Percentiles rank a stretch among this genome's conserved stretches.
phyloP scores from a whole-genome alignment of 2,329 filamentous ascomycete genomes.

The Alternaria sp. region DNA sequence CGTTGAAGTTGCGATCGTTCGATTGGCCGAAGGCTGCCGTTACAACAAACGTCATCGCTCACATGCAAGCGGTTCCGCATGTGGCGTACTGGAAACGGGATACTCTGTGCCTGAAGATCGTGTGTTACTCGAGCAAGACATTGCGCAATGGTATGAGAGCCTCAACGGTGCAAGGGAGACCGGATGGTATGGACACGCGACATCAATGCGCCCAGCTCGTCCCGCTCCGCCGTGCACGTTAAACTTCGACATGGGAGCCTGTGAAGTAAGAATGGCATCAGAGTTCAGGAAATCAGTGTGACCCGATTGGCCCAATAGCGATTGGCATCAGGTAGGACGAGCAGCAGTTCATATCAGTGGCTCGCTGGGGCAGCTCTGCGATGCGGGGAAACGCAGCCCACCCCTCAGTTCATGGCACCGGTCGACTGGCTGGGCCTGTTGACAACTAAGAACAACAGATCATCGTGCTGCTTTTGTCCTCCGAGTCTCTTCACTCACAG shows the following conservation, averaged over 20 bases:
- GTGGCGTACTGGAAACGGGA: constrained; percentile 8
- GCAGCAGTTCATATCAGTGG: constrained; percentile 20
- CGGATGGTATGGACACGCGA: constrained; percentile 8
- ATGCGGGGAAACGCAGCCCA: constrained; percentile 33
- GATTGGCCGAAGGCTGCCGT: constrained; percentile 6
- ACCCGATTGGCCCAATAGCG: constrained; percentile 24
- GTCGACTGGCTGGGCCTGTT: constrained; percentile 21
- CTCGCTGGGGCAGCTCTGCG: constrained; percentile 24
- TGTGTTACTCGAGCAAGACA: neutral
- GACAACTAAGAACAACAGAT: constrained; percentile 11
- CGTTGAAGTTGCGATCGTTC: constrained; percentile 4
- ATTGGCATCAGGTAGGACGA: constrained; percentile 10
- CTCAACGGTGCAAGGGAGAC: neutral
- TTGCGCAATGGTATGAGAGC: neutral
- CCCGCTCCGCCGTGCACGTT: constrained; percentile 4
- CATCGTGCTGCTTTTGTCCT: constrained; percentile 1
- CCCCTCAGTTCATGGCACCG: constrained; percentile 32
- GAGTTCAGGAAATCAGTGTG: constrained; percentile 9
- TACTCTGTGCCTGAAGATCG: constrained; percentile 21
- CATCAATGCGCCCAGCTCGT: constrained; percentile 4
- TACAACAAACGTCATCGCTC: constrained; percentile 17
- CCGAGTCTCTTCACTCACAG: constrained; percentile 13
- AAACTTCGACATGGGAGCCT: neutral
- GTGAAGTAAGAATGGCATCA: constrained; percentile 11
- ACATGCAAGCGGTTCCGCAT: constrained; percentile 17